Evolutionary conservation across 805 yeast species (phyloP).

Genomic region (Yarrowia deformans): DNA sequence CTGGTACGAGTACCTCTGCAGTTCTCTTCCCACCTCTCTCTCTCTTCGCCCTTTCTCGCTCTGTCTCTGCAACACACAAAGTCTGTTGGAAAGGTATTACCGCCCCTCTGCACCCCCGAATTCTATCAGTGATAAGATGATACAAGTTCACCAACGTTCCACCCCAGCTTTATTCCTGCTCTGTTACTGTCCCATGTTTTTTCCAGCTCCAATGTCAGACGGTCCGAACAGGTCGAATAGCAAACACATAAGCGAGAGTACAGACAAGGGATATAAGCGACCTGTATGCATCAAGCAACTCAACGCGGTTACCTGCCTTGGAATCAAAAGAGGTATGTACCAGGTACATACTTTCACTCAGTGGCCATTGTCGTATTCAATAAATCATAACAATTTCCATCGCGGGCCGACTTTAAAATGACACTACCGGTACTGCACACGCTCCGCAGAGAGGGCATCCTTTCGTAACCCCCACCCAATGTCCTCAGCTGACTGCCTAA

Average conservation of each 20-base stretch:
- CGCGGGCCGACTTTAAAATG: background rate
- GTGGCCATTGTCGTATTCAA: background rate
- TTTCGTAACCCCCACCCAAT: background rate
- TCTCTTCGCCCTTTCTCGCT: background rate
- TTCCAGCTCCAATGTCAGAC: background rate
- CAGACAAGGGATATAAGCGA: background rate
- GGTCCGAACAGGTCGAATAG: background rate
- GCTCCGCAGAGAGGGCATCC: background rate
- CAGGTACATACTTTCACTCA: no score
- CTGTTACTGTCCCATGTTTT: background rate
- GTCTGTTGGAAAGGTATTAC: background rate
- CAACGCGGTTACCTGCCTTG: background rate
- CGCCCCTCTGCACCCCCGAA: constrained; percentile 1
- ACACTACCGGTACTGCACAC: no score
- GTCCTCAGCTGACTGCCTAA: background rate
- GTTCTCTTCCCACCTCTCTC: background rate
- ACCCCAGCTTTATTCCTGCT: background rate
- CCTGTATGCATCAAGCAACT: background rate
- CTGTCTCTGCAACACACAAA: background rate
- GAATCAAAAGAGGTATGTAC: no score
- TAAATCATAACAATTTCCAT: background rate
- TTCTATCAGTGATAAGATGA: constrained; percentile 16
- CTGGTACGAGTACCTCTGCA: background rate
- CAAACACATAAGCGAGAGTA: background rate
- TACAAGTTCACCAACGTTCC: background rate